Base-by-base conservation (phyloP, 495 filamentous ascomycete genomes). In the Beverwykella pulmonaria region DNA sequence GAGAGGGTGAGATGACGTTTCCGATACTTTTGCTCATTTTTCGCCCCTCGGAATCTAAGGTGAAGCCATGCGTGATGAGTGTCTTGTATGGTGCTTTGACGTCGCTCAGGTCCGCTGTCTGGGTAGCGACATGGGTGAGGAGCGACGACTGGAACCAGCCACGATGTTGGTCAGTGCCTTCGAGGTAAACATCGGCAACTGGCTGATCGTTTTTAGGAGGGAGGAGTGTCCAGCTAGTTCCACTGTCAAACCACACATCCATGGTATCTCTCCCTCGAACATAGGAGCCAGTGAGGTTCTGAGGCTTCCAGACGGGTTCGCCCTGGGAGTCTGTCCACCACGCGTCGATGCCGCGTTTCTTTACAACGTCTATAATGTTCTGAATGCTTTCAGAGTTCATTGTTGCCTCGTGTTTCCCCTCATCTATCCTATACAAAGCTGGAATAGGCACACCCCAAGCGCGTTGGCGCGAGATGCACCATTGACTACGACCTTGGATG, bases 191-290 rank as follows among this genome's bases (percentile, higher is more conserved):
- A 74, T 98, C 93, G 0, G 92, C 91, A 23, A 86, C 83, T 22
- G 82, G 79, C 29, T 86, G 82, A 22, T 68, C 71, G 15, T 17
- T 67, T 47, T 49, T 78, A 70, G 64, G 20, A 2, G 57, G 61
- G 26, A 88, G 80, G 53, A 82, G 79, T 0, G 92, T 88, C 94
- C 94, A 99, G 73, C 90, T 97, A 54, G 91, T 97, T 6, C 94
- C 94, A 68, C 93, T 97, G 75, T 99, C 94, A 71, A 98, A 98
- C 94, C 94, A 99, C 23, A 99, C 94, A 77, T 99, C 94, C 94
- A 99, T 98, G 0, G 94, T 99, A 69, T 99, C 95, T n/a, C 79
- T 88, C 20, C 94, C 93, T 59, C 94, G 88, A 64, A 82, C 78
- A 67, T 87, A 94, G 14, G 63, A 62, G 1, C 78, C 76, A 59